phyloP scores from a whole-genome alignment of 2,329 filamentous ascomycete genomes.

The Penicillium sp. region DNA sequence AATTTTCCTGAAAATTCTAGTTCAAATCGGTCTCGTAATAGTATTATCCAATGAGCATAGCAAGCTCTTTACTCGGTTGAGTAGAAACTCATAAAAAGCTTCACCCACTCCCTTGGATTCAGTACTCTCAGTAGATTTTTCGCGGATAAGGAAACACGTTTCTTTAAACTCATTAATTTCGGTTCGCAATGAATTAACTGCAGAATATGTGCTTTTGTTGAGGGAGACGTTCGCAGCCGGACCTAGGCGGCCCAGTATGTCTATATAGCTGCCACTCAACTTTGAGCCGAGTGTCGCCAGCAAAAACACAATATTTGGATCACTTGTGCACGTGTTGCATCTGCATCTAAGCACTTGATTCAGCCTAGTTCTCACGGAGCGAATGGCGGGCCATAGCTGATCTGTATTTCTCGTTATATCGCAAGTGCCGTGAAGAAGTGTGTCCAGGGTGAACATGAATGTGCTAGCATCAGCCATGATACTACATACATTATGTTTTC shows the following conservation, averaged over 20 bases:
- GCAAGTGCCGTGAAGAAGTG: background rate
- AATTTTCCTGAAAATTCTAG: too few relatives aligned
- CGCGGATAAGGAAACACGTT: background rate
- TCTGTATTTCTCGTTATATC: background rate
- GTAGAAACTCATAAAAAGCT: background rate
- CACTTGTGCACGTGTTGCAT: background rate
- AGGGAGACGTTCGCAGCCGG: background rate
- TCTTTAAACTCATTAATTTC: background rate
- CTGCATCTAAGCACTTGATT: background rate
- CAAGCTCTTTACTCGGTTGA: background rate
- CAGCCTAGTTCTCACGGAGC: background rate
- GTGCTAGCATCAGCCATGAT: background rate
- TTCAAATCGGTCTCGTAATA: background rate
- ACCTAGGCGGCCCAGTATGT: background rate
- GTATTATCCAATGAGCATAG: background rate
- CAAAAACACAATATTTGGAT: background rate
- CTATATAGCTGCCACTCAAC: background rate
- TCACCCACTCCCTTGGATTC: background rate
- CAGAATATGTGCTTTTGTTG: background rate
- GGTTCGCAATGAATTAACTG: background rate
- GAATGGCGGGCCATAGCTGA: background rate
- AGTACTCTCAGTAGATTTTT: background rate
- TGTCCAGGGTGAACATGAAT: background rate
- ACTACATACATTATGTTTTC: background rate
- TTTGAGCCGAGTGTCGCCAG: background rate